A percentile compares a stretch with the other conserved stretches of the same genome.
Evolutionary conservation across 2,329 filamentous ascomycete species (phyloP).

Genomic region (Colletotrichum filicis): DNA sequence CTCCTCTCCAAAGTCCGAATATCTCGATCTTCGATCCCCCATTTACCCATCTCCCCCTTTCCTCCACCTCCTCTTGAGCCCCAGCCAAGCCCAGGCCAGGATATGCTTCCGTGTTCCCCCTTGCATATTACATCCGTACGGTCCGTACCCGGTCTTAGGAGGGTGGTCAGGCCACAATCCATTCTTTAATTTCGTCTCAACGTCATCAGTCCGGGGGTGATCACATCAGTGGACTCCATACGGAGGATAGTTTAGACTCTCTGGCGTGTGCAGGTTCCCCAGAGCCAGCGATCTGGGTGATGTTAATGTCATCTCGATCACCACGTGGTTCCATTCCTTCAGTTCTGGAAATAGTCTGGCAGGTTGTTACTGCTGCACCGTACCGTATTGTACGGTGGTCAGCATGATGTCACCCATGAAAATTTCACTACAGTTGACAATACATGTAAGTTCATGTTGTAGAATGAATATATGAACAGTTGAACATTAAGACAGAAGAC

Average conservation of each 20-base stretch:
- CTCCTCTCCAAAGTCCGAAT: neutral
- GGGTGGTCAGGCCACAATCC: neutral
- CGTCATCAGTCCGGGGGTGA: neutral
- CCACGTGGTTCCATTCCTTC: neutral
- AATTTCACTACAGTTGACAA: neutral
- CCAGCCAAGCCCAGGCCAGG: neutral
- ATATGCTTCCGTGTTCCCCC: neutral
- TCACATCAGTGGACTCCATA: neutral
- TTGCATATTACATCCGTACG: no score
- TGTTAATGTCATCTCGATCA: neutral
- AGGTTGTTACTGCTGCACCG: neutral
- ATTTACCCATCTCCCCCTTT: no score
- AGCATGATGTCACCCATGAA: neutral
- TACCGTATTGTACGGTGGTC: neutral
- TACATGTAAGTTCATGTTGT: neutral
- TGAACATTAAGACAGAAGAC: neutral
- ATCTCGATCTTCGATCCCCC: neutral
- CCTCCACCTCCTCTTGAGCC: neutral
- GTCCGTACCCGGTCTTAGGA: neutral
- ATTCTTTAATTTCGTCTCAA: neutral
- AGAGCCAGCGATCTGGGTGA: neutral
- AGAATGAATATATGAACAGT: neutral
- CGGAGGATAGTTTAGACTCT: neutral
- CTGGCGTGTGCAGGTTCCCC: neutral
- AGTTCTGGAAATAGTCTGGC: neutral